Percentiles rank a stretch among this genome's conserved stretches.
phyloP scores from a whole-genome alignment of 2,329 filamentous ascomycete genomes.

The Zarea fungicola region DNA sequence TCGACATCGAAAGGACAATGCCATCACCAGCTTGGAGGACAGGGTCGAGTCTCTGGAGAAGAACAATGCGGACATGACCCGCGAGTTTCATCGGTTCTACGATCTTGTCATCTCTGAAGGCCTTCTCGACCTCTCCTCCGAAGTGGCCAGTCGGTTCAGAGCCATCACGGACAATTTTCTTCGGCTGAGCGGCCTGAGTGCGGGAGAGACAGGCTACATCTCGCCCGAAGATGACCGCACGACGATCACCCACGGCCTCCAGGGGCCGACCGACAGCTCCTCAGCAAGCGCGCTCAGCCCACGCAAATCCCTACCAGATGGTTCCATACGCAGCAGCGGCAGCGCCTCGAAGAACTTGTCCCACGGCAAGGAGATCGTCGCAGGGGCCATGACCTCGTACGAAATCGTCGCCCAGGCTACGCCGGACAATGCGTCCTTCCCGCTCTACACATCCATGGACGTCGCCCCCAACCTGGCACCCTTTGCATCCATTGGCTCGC shows the following conservation, averaged over 20 bases:
- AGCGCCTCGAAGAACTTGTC: not conserved
- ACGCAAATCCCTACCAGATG: conserved; percentile 5
- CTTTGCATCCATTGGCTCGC: conserved; percentile 15
- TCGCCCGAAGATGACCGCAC: conserved; percentile 13
- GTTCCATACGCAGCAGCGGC: too few relatives aligned
- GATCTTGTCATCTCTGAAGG: conserved; percentile 54
- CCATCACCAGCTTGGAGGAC: conserved; percentile 67
- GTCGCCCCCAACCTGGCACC: conserved; percentile 9
- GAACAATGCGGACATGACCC: conserved; percentile 69
- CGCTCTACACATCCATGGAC: conserved; percentile 30
- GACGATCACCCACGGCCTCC: conserved; percentile 2
- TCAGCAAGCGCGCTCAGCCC: conserved; percentile 8
- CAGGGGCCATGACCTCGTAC: conserved; percentile 26
- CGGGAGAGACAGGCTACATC: conserved; percentile 25
- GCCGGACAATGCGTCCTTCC: conserved; percentile 49
- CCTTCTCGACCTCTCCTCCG: conserved; percentile 51
- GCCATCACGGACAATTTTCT: conserved; percentile 54
- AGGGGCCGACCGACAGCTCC: not conserved
- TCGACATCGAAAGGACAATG: conserved; percentile 75
- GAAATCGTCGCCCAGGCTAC: conserved; percentile 49
- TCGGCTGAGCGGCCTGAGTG: conserved; percentile 43
- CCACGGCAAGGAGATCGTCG: conserved; percentile 6
- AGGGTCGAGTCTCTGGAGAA: conserved; percentile 64
- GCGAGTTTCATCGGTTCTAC: conserved; percentile 62
- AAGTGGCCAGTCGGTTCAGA: conserved; percentile 53